Percentiles rank a stretch among this genome's conserved stretches.
Evolutionary conservation across 2,329 filamentous ascomycete genomes (phyloP).

Genomic region (Colletotrichum sojae): DNA sequence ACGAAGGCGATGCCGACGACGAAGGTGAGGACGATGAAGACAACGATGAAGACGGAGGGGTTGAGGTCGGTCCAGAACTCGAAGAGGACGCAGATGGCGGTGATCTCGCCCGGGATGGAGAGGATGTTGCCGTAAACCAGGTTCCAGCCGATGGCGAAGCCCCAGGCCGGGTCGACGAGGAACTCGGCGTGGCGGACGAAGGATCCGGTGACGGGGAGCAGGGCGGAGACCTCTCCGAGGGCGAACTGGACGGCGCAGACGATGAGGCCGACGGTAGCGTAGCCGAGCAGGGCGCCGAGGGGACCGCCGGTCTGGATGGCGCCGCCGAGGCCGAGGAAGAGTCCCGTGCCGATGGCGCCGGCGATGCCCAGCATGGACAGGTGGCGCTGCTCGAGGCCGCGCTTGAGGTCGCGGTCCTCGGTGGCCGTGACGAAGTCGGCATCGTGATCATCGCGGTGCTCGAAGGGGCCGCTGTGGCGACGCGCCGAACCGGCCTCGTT

Average conservation of each 20-base stretch:
- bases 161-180: conserved; percentile 73
- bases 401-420: conserved; percentile 65
- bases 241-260: conserved; percentile 72
- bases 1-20: conserved; percentile 42
- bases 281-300: conserved; percentile 64
- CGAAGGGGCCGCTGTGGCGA: conserved; percentile 29
- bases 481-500: conserved; percentile 9
- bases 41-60: conserved; percentile 43
- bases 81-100: conserved; percentile 44
- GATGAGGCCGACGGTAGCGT: conserved; percentile 69
- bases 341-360: conserved; percentile 72
- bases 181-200: conserved; percentile 74
- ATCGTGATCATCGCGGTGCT: conserved; percentile 46
- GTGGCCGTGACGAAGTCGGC: conserved; percentile 62
- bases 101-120: conserved; percentile 54
- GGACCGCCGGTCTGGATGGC: conserved; percentile 67
- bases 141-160: conserved; percentile 69
- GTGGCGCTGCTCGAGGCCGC: conserved; percentile 67
- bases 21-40: conserved; percentile 43
- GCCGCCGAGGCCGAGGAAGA: conserved; percentile 71
- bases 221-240: conserved; percentile 71
- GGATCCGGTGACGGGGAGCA: conserved; percentile 74
- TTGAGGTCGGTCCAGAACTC: conserved; percentile 44
- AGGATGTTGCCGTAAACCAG: conserved; percentile 68
- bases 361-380: conserved; percentile 75